Base-by-base conservation (phyloP, 345 rosid species). In the Turnera subulata region DNA sequence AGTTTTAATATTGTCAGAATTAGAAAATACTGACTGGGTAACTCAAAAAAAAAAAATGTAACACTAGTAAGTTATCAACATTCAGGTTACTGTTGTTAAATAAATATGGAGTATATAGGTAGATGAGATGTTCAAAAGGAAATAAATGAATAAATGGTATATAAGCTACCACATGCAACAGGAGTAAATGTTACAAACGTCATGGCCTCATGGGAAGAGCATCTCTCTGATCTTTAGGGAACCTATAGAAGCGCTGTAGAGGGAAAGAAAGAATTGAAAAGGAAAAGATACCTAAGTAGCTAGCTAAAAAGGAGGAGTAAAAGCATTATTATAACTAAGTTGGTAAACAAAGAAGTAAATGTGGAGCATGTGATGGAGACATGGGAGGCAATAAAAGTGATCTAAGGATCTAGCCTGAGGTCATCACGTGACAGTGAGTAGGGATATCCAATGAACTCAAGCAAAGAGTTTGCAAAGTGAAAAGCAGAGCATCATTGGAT, bases 361-460 rank as follows among this genome's bases (percentile, higher is more conserved):
- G 68, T 32, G 11, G 56, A 44, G 72, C 78, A 70, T 70, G 78
- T 67, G 80, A 48, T n/a, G 45, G 21, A 32, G 62, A 51, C 1
- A 44, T 12, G 63, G 70, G 61, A 33, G 46, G 25, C 40, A 62
- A 26, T 5, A 50, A 10, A 43, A 56, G 22, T 22, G 48, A 44
- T 20, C 24, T 46, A 61, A 64, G 61, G 64, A 20, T 45, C 19
- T 45, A 32, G 21, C 19, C 49, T 24, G 39, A 52, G 59, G 44
- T 19, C 22, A 45, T 70, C 83, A 75, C 76, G 83, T 79, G 80
- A 75, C 52, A 38, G 39, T 10, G 60, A 60, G 32, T 11, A 29
- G 23, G 51, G 40, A 39, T 44, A 60, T 55, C 58, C 59, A 71
- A 56, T 33, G 71, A 46, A 38, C 32, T 57, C 64, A 52, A 48